Conservation (phyloP, 139 green algal species). For the Chlamydomonas incerta region DNA sequence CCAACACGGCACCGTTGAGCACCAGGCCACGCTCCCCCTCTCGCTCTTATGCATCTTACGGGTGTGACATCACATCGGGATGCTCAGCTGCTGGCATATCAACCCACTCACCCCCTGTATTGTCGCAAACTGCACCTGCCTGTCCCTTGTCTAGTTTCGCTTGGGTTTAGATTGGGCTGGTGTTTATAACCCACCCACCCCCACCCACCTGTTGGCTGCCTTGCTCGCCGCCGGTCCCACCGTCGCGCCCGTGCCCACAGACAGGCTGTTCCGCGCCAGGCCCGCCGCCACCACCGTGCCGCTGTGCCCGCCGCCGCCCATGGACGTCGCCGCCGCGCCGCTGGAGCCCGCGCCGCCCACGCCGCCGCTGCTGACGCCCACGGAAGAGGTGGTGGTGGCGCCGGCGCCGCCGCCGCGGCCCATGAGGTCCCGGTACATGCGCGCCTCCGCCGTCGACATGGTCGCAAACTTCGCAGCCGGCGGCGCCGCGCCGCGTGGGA, state of each 20-base stretch:
- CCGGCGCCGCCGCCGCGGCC: not conserved
- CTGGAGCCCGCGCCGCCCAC: not conserved
- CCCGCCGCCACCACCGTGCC: not conserved
- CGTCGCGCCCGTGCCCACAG: not conserved
- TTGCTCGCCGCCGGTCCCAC: not conserved
- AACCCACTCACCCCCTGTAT: too few species aligned
- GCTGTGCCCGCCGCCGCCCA: too few species aligned
- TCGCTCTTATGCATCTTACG: too few species aligned
- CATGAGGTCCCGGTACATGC: constrained; percentile 26
- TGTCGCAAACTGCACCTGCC: too few species aligned
- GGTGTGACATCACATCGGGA: too few species aligned
- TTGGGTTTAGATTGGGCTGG: too few species aligned
- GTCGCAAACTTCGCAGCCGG: not conserved
- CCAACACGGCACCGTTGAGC: too few species aligned
- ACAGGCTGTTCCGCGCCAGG: constrained; percentile 16
- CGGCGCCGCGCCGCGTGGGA: not conserved
- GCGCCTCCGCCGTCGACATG: constrained; percentile 29
- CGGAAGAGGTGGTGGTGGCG: not conserved
- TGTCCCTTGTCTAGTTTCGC: too few species aligned
- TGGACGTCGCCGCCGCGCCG: not conserved
- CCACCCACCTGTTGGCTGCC: not conserved
- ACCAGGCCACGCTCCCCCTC: too few species aligned
- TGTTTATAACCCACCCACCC: too few species aligned
- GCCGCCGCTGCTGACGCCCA: not conserved
- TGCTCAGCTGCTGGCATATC: too few species aligned